A percentile compares a stretch with the other conserved stretches of the same genome.
These are phyloP conservation scores for Cicer arietinum DNA, from an alignment of 306 rosid species.

Conservation along the genomic window DNA sequence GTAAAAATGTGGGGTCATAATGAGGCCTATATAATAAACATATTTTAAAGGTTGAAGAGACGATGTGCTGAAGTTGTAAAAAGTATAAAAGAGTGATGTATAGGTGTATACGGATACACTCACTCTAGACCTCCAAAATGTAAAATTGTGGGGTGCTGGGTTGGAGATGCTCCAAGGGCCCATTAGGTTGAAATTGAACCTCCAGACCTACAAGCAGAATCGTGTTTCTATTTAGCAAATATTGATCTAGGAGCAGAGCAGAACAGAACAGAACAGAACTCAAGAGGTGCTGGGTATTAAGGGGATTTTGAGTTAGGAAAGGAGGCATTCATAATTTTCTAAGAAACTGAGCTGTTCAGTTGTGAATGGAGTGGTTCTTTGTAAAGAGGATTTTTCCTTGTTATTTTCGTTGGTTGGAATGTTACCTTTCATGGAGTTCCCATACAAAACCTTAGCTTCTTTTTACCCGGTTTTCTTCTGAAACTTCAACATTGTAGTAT, in stretches of 20 bases:
- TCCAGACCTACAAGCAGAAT: not conserved
- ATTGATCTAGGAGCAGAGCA: not conserved
- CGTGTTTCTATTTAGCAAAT: not conserved
- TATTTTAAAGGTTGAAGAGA: not conserved
- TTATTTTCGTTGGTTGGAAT: not conserved
- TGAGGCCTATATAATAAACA: not conserved
- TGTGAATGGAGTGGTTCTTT: not conserved
- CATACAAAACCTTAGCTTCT: not conserved
- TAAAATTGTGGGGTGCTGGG: not conserved
- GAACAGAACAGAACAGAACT: not conserved
- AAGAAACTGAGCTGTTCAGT: slow-evolving; percentile 7
- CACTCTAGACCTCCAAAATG: not conserved
- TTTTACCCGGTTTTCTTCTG: not conserved
- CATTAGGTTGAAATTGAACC: not conserved
- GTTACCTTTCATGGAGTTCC: not conserved
- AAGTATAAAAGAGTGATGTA: not conserved
- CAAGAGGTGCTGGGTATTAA: not conserved
- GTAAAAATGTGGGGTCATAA: slow-evolving; percentile 1
- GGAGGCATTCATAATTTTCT: not conserved
- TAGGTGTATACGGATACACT: not conserved
- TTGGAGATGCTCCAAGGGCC: not conserved
- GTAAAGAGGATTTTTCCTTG: slow-evolving; percentile 2
- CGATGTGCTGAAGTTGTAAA: not conserved
- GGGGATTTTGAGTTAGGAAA: not conserved
- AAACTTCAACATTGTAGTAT: not conserved